A percentile compares a stretch with the other conserved stretches of the same genome.
These are phyloP conservation scores for Aspergillus phoenicis DNA, from an alignment of 2,329 filamentous ascomycete genomes.

Conservation along the genomic window DNA sequence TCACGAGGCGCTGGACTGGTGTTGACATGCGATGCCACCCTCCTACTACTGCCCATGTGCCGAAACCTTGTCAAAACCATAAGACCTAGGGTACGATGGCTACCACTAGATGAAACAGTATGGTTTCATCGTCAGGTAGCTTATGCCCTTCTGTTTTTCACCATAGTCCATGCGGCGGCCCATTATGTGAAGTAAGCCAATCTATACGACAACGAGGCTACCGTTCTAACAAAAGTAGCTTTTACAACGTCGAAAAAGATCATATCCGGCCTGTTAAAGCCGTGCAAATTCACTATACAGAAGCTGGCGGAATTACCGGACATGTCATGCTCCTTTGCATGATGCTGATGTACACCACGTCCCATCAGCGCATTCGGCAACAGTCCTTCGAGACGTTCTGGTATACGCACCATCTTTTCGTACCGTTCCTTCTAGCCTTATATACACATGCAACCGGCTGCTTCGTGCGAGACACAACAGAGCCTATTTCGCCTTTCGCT, in stretches of 20 bases:
- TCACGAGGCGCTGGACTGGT: conserved; percentile 90
- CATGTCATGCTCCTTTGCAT: conserved; percentile 99
- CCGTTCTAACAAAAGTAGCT: conserved; percentile 56
- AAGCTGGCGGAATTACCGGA: conserved; percentile 89
- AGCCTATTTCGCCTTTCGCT: conserved; percentile 80
- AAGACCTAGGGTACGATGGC: conserved; percentile 80
- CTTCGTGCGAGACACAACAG: conserved; percentile 82
- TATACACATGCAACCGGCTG: conserved; percentile 96
- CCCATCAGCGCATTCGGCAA: conserved; percentile 89
- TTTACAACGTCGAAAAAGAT: conserved; percentile 88
- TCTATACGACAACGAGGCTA: no score
- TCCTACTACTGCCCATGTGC: conserved; percentile 94
- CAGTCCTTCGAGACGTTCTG: conserved; percentile 98
- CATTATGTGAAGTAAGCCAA: conserved; percentile 88
- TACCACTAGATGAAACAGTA: conserved; percentile 93
- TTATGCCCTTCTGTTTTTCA: conserved; percentile 84
- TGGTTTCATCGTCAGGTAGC: conserved; percentile 97
- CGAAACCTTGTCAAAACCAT: conserved; percentile 82
- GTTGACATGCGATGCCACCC: conserved; percentile 77
- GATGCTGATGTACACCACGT: conserved; percentile 96
- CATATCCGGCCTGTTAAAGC: conserved; percentile 81
- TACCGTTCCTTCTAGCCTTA: conserved; percentile 88
- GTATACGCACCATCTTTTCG: conserved; percentile 99
- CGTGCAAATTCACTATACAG: conserved; percentile 85
- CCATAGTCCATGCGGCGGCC: conserved; percentile 70